Base-by-base conservation (phyloP, 1,139 yeast genomes). In the Citeromyces hawaiiensis region DNA sequence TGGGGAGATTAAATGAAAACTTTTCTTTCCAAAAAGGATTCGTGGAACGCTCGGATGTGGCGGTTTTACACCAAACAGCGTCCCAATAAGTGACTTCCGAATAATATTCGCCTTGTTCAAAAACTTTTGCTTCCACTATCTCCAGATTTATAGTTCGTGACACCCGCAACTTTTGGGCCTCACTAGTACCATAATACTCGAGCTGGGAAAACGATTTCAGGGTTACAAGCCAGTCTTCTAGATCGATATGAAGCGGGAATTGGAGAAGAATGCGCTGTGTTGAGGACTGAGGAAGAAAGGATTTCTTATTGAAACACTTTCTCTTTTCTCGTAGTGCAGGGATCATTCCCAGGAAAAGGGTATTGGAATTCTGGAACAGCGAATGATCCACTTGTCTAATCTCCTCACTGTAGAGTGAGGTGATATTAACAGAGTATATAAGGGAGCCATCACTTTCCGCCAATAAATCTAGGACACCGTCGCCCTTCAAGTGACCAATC, bases 211-310 rank as follows among this genome's bases (percentile, higher is more conserved):
- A 77, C 17, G 83, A 72, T 43, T 70, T 72, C 42, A 86, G 59
- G 0, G 88, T 80, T 6, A 83, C 83, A 48, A 75, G 68, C 95
- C 96, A 86, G 54, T 83, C 93, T 48, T 81, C 93, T 40, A 80
- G 66, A 55, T 83, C 94, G 30, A 76, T 74, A 47, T 75, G 76
- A 35, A 77, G 61, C 1, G 83, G 80, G 47, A 85, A 83, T 48
- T 75, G 76, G 39, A 82, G 63, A 29, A 77, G 58, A 2, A 79
- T 60, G 42, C 70, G 64, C 44, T 48, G 47, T 8, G 46, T 38
- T 7, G 47, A 44, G 3, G 43, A 30, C 18, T 38, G 23, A 23
- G 39, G 54, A 45, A 29, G 65, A 7, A 31, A 25, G 6, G 18
- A 21, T 2, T 9, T 21, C 11, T 15, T 16, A 4, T 32, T 29